Percentiles rank a stretch among this genome's conserved stretches.
Evolutionary conservation across 2,329 filamentous ascomycete genomes (phyloP).

Genomic region (Claviceps sp.): DNA sequence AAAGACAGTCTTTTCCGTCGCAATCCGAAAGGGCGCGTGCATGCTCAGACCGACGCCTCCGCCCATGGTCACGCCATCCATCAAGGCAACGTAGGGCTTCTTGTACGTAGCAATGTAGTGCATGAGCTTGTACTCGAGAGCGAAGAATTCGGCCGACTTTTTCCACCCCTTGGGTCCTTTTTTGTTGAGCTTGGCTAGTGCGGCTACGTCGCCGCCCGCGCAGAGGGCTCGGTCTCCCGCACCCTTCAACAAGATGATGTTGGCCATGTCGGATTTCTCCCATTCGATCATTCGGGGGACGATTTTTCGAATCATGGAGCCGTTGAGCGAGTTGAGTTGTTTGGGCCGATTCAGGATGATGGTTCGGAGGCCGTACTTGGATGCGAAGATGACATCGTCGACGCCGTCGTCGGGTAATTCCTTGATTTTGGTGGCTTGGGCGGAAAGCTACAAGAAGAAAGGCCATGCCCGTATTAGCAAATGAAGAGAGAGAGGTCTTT

Average conservation of each 20-base stretch:
- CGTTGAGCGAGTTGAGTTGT: constrained; percentile 86
- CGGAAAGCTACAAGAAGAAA: constrained; percentile 18
- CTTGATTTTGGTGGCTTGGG: constrained; percentile 27
- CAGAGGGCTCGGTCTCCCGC: constrained; percentile 77
- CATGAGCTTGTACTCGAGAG: constrained; percentile 88
- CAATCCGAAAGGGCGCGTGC: constrained; percentile 91
- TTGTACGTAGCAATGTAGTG: constrained; percentile 87
- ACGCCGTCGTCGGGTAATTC: constrained; percentile 57
- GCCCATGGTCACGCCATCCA: constrained; percentile 98
- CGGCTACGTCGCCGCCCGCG: constrained; percentile 80
- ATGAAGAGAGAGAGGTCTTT: not conserved
- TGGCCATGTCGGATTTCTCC: constrained; percentile 89
- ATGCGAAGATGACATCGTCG: constrained; percentile 88
- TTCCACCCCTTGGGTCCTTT: constrained; percentile 55
- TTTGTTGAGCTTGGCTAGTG: constrained; percentile 62
- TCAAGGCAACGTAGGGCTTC: constrained; percentile 89
- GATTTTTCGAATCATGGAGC: constrained; percentile 92
- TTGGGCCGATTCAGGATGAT: constrained; percentile 87
- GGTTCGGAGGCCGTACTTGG: constrained; percentile 75
- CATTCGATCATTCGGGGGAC: constrained; percentile 80
- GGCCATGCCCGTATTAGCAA: not conserved
- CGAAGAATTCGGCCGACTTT: constrained; percentile 75
- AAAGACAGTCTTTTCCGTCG: constrained; percentile 88
- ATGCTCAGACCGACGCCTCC: constrained; percentile 89
- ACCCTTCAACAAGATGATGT: constrained; percentile 85